phyloP scores from a whole-genome alignment of 2,329 filamentous ascomycete species.

The Diaporthe ampelina region DNA sequence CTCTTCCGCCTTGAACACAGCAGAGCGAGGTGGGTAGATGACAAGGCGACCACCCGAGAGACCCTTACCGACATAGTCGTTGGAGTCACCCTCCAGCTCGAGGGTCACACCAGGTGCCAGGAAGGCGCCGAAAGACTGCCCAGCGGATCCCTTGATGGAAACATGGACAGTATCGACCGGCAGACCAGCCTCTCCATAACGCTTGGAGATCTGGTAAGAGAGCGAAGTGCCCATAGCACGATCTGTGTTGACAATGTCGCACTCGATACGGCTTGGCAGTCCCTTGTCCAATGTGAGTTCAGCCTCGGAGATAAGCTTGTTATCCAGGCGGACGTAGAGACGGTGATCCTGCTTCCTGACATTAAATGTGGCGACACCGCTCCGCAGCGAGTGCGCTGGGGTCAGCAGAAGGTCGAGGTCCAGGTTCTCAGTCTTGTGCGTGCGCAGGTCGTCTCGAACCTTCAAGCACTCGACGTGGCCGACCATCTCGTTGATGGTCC shows the following conservation, averaged over 20 bases:
- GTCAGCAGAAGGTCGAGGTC: constrained; percentile 94
- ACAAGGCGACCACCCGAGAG: constrained; percentile 93
- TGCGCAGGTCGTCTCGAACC: constrained; percentile 89
- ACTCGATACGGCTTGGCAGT: constrained; percentile 92
- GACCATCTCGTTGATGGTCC: constrained; percentile 98
- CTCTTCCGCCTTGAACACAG: constrained; percentile 96
- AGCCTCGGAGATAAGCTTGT: constrained; percentile 96
- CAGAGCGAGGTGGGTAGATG: constrained; percentile 90
- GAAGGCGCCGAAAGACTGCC: constrained; percentile 96
- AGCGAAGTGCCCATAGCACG: constrained; percentile 93
- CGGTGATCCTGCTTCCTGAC: constrained; percentile 98
- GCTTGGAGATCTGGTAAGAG: constrained; percentile 95
- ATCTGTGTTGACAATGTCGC: constrained; percentile 96
- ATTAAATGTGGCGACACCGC: constrained; percentile 96
- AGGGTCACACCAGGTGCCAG: constrained; percentile 93
- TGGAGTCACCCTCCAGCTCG: constrained; percentile 94
- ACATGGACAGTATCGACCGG: constrained; percentile 95
- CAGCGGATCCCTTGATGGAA: constrained; percentile 96
- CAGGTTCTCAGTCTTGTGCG: constrained; percentile 91
- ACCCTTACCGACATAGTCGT: constrained; percentile 97
- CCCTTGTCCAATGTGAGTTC: constrained; percentile 96
- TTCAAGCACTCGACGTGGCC: constrained; percentile 89
- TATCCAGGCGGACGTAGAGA: constrained; percentile 92
- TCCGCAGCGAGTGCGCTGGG: constrained; percentile 94
- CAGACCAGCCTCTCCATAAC: constrained; percentile 89